These are phyloP conservation scores for Trypanosoma mega DNA, from an alignment of 208 protist species.

Conservation along the genomic window DNA sequence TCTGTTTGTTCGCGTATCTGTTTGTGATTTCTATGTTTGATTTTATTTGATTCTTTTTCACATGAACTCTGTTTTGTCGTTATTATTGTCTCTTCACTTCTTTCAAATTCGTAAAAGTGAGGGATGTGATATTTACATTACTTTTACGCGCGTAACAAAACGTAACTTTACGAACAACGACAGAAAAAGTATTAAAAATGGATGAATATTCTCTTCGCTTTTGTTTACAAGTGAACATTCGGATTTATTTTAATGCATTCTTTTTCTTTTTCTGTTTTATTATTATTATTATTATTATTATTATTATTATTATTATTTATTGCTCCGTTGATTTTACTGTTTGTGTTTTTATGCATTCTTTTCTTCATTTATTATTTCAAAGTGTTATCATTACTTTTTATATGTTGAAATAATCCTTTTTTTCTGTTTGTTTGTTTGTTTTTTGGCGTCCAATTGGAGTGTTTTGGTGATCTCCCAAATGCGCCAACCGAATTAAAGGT, in stretches of 20 bases:
- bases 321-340: too few species aligned
- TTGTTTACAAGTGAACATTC: too few species aligned
- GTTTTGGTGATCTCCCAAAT: too few species aligned
- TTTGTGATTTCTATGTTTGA: conserved; percentile 10
- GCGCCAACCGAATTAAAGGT: too few species aligned
- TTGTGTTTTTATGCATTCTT: too few species aligned
- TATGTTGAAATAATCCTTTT: not conserved
- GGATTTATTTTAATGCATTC: not conserved
- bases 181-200: too few species aligned
- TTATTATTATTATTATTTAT: too few species aligned
- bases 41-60: conserved; percentile 1
- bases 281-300: conserved; percentile 12
- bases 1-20: not conserved
- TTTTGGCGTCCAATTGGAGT: not conserved
- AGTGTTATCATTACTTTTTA: not conserved
- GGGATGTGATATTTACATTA: not conserved
- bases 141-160: too few species aligned
- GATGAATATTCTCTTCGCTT: too few species aligned
- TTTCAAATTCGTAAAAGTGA: not conserved
- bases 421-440: not conserved
- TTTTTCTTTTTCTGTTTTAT: not conserved
- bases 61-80: not conserved
- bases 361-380: too few species aligned
- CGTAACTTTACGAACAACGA: too few species aligned
- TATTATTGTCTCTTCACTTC: conserved; percentile 1